Conservation (phyloP, 2,329 filamentous ascomycete genomes). For the Microsporum ferrugineum region DNA sequence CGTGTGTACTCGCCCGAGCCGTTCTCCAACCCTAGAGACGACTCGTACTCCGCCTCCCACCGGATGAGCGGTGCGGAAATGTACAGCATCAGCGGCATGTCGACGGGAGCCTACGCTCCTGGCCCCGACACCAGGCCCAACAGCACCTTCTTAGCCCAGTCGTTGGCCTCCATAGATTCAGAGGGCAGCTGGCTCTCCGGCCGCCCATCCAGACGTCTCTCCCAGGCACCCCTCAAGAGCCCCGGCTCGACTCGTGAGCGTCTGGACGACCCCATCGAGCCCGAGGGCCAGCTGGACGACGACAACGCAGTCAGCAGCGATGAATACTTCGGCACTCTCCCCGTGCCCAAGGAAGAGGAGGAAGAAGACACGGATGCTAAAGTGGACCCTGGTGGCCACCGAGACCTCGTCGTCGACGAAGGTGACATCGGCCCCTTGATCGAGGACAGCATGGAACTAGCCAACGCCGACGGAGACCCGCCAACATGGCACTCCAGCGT, state of each 20-base stretch:
- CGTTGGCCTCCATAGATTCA: constrained; percentile 85
- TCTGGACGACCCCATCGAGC: constrained; percentile 45
- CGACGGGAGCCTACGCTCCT: constrained; percentile 19
- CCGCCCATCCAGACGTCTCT: constrained; percentile 45
- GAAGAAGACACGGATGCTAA: constrained; percentile 5
- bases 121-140: constrained; percentile 40
- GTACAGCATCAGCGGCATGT: constrained; percentile 4
- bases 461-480: constrained; percentile 17
- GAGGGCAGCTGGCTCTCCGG: constrained; percentile 94
- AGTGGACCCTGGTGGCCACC: not conserved
- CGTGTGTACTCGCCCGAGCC: constrained; percentile 63
- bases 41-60: constrained; percentile 11
- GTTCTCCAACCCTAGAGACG: constrained; percentile 31
- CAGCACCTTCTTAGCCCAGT: constrained; percentile 55
- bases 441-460: constrained; percentile 4
- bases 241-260: constrained; percentile 32
- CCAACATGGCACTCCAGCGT: constrained; percentile 43
- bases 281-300: constrained; percentile 45
- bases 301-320: constrained; percentile 57
- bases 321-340: constrained; percentile 56
- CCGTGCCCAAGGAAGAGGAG: constrained; percentile 33
- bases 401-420: not conserved
- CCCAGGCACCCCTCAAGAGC: constrained; percentile 30
- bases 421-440: not conserved
- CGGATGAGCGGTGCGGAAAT: constrained; percentile 7